Base-by-base conservation (phyloP, 2,329 filamentous ascomycete genomes). In the Tolypocladium guangdongense region DNA sequence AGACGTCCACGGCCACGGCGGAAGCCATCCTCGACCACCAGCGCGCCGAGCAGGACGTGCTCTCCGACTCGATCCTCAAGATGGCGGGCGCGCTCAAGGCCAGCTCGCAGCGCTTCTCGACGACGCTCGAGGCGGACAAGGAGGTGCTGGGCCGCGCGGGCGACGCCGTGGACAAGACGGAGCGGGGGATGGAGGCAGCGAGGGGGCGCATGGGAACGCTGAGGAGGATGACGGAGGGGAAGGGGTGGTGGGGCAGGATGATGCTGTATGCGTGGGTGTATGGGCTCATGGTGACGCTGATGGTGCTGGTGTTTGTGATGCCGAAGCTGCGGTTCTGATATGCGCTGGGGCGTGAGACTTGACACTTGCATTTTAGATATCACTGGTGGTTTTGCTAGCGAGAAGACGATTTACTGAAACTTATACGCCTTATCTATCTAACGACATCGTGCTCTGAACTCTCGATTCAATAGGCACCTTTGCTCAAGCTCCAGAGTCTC, bases 211-310 rank as follows among this genome's bases (percentile, higher is more conserved):
- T 97, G 88, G 86, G 88, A 1, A 78, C 81, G 62, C 68, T 97
- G 65, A 76, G 82, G 60, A 78, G 78, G 51, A 90, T 95, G 83
- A 90, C 86, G 18, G 92, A 96, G 72, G 91, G 90, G 4, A 85
- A 86, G 66, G 90, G 90, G 0, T 95, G 87, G 87, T 90, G 81
- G 82, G 90, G 87, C 7, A 74, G 91, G 51, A 81, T 95, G 74
- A 76, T 92, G 71, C 75, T 96, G 56, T 96, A 93, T 74, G 86
- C 77, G 39, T 87, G 88, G 78, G 90, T 96, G 49, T 87, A 85
- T 62, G 89, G 82, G 33, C 68, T 96, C 57, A 92, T 90, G 84
- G 62, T 95, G n/a, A 71, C 82, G 30, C 80, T 90, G 20, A 73
- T 96, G 37, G 62, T 95, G 66, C 69, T 96, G 58, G 91, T 96